Base-by-base conservation (phyloP, 176 grass and related monocot genomes). In the Ensete ventricosum region DNA sequence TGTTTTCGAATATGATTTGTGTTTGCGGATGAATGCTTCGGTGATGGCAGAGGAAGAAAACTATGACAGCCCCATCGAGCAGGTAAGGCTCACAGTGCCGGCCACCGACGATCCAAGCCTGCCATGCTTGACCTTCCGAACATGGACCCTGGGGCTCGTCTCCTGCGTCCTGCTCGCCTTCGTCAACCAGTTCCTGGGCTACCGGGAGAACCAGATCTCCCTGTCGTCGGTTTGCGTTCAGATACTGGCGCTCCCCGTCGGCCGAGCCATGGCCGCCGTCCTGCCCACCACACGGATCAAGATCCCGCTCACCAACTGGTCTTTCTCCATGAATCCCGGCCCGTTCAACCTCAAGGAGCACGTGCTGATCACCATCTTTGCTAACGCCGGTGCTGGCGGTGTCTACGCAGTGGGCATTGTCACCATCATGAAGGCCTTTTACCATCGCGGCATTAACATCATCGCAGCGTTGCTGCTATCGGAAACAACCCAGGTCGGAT, bases 301-400 rank as follows among this genome's bases (percentile, higher is more conserved):
- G 10, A 0, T 96, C 63, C 50, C 14, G 48, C 54, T 79, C 76
- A 82, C 79, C 27, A 16, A 62, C 2, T 83, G 86, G 82, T 81
- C 86, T 21, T 89, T 96, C 82, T 91, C 92, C 1, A 69, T 96
- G 5, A 96, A 96, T 68, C 92, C 92, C 0, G 92, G 92, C 0
- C 92, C 92, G 0, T 96, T 96, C 88, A 91, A 88, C 77, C 81
- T 91, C 74, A 96, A 91, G 86, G 92, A 96, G 84, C 92, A 91
- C 34, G 92, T 91, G 11, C 80, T 96, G 4, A 83, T 96, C 86
- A 77, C 76, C 62, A 77, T 77, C 10, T 54, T 77, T 48, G 76
- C 76, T 48, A 54, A 43, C 76, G 52, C 27, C 24, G 73, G 52
- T 11, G 11, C 54, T 27, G 55, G 27, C 26, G 73, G 73, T 13